phyloP scores from a whole-genome alignment of 1,139 yeast species.

The Nakaseomyces sp. region DNA sequence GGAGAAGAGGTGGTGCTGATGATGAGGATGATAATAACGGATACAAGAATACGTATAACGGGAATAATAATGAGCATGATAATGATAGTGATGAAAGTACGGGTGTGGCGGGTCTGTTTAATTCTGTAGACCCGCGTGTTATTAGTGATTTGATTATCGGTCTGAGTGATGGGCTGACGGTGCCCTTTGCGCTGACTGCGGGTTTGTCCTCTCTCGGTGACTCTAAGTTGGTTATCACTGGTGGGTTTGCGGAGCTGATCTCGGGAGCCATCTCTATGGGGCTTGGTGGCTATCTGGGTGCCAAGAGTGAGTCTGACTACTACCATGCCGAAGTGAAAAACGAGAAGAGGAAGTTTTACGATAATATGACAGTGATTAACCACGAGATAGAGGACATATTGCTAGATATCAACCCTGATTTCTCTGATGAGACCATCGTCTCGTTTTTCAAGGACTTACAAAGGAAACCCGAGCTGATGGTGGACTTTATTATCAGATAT shows the following conservation, averaged over 20 bases:
- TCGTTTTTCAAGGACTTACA: conserved; percentile 63
- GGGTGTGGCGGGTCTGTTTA: conserved; percentile 21
- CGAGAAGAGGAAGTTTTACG: conserved; percentile 61
- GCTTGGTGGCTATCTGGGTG: conserved; percentile 73
- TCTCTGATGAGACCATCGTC: conserved; percentile 55
- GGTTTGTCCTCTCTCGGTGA: conserved; percentile 73
- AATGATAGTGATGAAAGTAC: too few species aligned
- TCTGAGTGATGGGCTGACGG: conserved; percentile 71
- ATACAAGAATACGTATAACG: background rate
- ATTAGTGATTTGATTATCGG: conserved; percentile 78
- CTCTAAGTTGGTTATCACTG: conserved; percentile 66
- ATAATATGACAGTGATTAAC: conserved; percentile 45
- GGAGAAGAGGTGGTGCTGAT: background rate
- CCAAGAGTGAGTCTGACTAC: conserved; percentile 68
- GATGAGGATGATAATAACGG: background rate
- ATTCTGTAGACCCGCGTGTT: conserved; percentile 51
- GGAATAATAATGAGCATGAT: background rate
- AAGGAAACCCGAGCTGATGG: conserved; percentile 55
- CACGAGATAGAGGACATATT: conserved; percentile 69
- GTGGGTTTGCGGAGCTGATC: conserved; percentile 78
- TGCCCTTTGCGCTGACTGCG: conserved; percentile 77
- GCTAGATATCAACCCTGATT: conserved; percentile 47
- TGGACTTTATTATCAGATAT: conserved; percentile 65
- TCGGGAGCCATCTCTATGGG: conserved; percentile 86
- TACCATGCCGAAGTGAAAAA: conserved; percentile 60